Evolutionary conservation across 163 green algal genomes (phyloP).

Genomic region (Prototheca stagnorum): DNA sequence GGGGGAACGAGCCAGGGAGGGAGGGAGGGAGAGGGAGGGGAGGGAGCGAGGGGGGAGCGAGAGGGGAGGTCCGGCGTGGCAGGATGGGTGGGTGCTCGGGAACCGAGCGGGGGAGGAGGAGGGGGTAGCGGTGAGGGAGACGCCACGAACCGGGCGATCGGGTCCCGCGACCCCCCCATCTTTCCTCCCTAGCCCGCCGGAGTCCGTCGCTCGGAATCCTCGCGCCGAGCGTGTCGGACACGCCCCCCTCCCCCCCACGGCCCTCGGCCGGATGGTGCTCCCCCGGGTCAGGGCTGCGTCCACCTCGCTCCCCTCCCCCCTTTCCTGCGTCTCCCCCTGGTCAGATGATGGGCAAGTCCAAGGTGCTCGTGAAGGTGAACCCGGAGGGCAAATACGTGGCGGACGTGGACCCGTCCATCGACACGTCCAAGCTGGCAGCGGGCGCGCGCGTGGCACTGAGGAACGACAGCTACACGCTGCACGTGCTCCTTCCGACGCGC

Average conservation of each 20-base stretch:
- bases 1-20: no score
- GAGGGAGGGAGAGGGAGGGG: no score
- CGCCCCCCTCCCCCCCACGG: no score
- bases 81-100: no score
- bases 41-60: no score
- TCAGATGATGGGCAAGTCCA: slow-evolving; percentile 98
- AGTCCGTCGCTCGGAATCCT: no score
- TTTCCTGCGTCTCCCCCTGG: neutral
- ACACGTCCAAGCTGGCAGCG: slow-evolving; percentile 48
- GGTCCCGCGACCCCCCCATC: neutral
- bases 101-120: no score
- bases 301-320: neutral
- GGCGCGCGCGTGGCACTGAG: slow-evolving; percentile 64
- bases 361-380: slow-evolving; percentile 99
- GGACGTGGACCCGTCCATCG: slow-evolving; percentile 80
- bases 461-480: slow-evolving; percentile 26
- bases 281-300: neutral
- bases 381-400: slow-evolving; percentile 99
- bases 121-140: no score
- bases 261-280: no score
- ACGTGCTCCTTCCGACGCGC: slow-evolving; percentile 75
- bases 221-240: no score
- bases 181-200: neutral
- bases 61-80: no score
- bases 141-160: no score